Base-by-base conservation (phyloP, 805 yeast species). In the Wickerhamiella sergipiensis region DNA sequence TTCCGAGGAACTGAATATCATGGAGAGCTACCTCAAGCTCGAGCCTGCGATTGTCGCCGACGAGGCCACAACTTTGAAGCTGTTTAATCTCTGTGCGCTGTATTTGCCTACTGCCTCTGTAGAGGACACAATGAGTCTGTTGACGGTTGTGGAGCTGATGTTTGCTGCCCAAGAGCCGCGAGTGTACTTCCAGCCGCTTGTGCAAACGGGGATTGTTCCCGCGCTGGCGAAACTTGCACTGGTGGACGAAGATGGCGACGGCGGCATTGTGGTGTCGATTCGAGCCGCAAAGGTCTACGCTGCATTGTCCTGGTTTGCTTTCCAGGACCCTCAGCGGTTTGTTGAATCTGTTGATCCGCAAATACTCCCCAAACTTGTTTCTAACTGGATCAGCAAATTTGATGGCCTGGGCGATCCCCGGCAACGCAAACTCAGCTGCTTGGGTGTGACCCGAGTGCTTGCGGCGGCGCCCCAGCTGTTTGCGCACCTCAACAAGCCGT, bases 381-480 rank as follows among this genome's bases (percentile, higher is more conserved):
- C 48, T 24, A 48, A 45, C 26, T 68, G 71, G 72, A 42, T 65
- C 13, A 56, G 55, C 13, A 55, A 55, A 70, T 65, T 71, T 42
- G 68, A 71, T 23, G 77, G 77, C 53, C 75, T 85, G 51, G 84
- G 83, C 43, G 87, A 81, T 59, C 89, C 95, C 0, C 73, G 85
- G 53, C 78, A 79, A 57, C 78, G 83, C 54, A 90, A 90, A 64
- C 68, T 82, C 49, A 79, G 76, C 56, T 67, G 80, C 2, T 63
- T 85, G 52, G 92, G 85, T 0, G 36, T 53, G 12, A 44, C 60
- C 3, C 50, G 54, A 8, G 21, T 52, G 17, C 40, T 54, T 15
- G 50, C 46, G 3, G 50, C 48, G 10, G 18, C 42, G 22, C 59
- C 60, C 1, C 46, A 45, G n/a, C 45, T 54, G 17, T 46, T 54